Base-by-base conservation (phyloP, 2,329 filamentous ascomycete species). In the Penicillium olsonii region DNA sequence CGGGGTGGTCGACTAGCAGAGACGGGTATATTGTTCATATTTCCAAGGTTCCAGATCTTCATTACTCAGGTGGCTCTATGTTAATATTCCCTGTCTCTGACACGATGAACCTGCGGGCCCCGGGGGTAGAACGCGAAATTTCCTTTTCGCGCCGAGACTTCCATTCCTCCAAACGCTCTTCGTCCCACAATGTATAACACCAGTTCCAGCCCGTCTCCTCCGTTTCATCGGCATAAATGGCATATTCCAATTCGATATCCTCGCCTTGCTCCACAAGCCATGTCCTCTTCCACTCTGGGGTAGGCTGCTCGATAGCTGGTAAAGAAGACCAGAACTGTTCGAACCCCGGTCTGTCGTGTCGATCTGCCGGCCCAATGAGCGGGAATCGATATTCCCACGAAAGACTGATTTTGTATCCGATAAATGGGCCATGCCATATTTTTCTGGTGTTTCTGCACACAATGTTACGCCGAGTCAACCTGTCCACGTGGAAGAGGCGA, bases 291-390 rank as follows among this genome's bases (percentile, higher is more conserved):
- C 53, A 56, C 15, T 19, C 42, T 11, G 49, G 5, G 17, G 53
- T 57, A n/a, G 58, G 58, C 17, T 48, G 42, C 4, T 59, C 42
- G 14, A 17, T 8, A 2, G 20, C 37, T 1, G 50, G 49, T 22
- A 59, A 33, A 7, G 38, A 39, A 0, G 42, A 45, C 46, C 54
- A 43, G 10, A 48, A 20, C 2, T 42, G 9, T 9, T 47, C 33
- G 17, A 47, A 45, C 31, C 58, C 11, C 2, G 15, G 19, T 2
- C 44, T 37, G 3, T 45, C 29, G 9, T 60, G 55, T 5, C 29
- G 42, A 37, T 60, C 56, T 10, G 55, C 54, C 2, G 60, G 55
- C 14, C 50, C 53, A 2, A 56, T 24, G 2, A 56, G 37, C 20
- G 48, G 48, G 19, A 56, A 2, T 20, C 15, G 29, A 2, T 42